Conservation (phyloP, 305 asterid species). For the Fraxinus velutina region DNA sequence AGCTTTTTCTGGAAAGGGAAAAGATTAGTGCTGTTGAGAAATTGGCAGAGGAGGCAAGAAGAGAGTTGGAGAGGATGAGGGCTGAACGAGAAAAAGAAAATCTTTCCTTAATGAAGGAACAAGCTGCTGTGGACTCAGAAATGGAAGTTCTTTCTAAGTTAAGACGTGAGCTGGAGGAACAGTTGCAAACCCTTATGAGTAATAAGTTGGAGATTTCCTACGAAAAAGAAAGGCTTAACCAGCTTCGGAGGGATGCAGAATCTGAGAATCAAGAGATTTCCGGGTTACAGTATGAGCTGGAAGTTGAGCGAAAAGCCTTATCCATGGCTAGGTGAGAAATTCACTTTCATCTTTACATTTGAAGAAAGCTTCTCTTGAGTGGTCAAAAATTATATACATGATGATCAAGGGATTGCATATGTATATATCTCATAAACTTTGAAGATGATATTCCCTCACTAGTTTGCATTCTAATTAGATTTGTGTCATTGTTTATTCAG, state of each 20-base stretch:
- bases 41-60: conserved; percentile 73
- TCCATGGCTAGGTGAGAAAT: conserved; percentile 74
- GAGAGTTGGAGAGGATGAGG: conserved; percentile 73
- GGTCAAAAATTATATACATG: not conserved
- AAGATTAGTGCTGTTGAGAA: conserved; percentile 66
- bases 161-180: conserved; percentile 78
- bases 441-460: not conserved
- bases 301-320: conserved; percentile 93
- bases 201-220: conserved; percentile 72
- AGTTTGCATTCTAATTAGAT: not conserved
- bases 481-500: not conserved
- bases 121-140: conserved; percentile 86
- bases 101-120: conserved; percentile 63
- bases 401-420: not conserved
- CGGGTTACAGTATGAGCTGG: conserved; percentile 85
- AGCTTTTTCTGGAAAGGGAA: conserved; percentile 72
- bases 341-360: conserved; percentile 22
- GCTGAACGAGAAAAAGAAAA: conserved; percentile 73
- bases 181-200: conserved; percentile 63
- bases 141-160: conserved; percentile 77
- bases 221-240: conserved; percentile 79
- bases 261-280: conserved; percentile 66
- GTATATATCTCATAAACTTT: not conserved
- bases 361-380: conserved; percentile 11
- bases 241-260: conserved; percentile 80